Evolutionary conservation across 768 basidiomycete genomes (phyloP).

Genomic region (Omphalotus guepiniiformis): DNA sequence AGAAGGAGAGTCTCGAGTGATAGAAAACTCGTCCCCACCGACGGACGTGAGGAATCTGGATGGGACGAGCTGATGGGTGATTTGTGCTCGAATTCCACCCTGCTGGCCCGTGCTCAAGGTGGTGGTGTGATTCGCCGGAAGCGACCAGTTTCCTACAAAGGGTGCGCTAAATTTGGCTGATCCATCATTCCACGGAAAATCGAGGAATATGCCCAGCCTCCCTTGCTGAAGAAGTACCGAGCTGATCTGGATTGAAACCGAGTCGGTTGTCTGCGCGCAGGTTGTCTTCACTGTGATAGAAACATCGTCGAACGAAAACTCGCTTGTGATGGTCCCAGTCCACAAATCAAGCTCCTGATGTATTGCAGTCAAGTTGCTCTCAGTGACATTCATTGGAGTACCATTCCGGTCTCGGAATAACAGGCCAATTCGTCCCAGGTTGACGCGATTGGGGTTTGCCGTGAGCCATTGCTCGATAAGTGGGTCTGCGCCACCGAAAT

Average conservation of each 20-base stretch:
- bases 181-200: constrained; percentile 64
- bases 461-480: constrained; percentile 51
- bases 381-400: constrained; percentile 26
- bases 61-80: constrained; percentile 37
- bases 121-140: constrained; percentile 45
- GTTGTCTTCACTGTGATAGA: constrained; percentile 35
- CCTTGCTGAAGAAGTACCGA: constrained; percentile 37
- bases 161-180: constrained; percentile 49
- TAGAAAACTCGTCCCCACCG: constrained; percentile 33
- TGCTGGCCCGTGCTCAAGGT: constrained; percentile 19
- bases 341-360: constrained; percentile 50
- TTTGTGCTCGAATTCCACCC: constrained; percentile 26
- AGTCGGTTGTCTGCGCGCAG: constrained; percentile 34
- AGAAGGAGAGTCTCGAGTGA: constrained; percentile 38
- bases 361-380: constrained; percentile 30
- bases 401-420: constrained; percentile 32
- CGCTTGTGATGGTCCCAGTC: constrained; percentile 47
- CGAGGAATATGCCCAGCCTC: constrained; percentile 45
- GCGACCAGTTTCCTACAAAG: constrained; percentile 51
- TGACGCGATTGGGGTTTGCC: constrained; percentile 53
- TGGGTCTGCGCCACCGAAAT: constrained; percentile 41
- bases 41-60: constrained; percentile 41
- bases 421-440: constrained; percentile 48
- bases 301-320: constrained; percentile 34
- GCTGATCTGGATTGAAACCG: constrained; percentile 34